Evolutionary conservation across 345 rosid genomes (phyloP).

Genomic region (Corchorus capsularis): DNA sequence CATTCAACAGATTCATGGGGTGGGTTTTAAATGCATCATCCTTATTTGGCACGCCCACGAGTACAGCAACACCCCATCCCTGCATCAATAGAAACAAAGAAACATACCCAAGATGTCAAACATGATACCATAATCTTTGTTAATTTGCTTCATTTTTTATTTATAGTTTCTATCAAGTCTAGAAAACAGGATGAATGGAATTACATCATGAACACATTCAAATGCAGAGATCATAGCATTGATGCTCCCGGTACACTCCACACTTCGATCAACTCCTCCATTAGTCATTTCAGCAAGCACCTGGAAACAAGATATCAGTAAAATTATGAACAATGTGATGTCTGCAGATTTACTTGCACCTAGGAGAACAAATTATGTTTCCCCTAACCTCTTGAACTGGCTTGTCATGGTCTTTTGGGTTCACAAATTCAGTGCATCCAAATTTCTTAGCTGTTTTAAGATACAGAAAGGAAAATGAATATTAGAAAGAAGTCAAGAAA

Average conservation of each 20-base stretch:
- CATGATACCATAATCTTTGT: background rate
- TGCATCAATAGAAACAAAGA: slow-evolving; percentile 9
- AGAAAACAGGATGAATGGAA: background rate
- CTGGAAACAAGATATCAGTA: slow-evolving; percentile 9
- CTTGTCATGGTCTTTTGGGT: slow-evolving; percentile 40
- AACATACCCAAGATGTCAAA: background rate
- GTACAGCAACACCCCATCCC: slow-evolving; percentile 61
- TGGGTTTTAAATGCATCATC: slow-evolving; percentile 53
- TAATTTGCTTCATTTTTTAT: background rate
- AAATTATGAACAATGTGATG: no score
- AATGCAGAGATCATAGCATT: slow-evolving; percentile 52
- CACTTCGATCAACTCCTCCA: slow-evolving; percentile 49
- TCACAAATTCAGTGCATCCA: slow-evolving; percentile 49
- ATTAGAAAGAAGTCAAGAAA: background rate
- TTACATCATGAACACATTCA: slow-evolving; percentile 55
- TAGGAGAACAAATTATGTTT: no score
- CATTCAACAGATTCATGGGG: slow-evolving; percentile 43
- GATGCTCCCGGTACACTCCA: slow-evolving; percentile 44
- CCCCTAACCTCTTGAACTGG: slow-evolving; percentile 46
- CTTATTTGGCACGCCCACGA: slow-evolving; percentile 53
- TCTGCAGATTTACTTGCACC: no score
- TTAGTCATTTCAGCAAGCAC: slow-evolving; percentile 42
- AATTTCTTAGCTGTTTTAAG: slow-evolving; percentile 44
- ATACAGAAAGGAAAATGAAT: background rate
- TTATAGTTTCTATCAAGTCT: background rate